Evolutionary conservation across 2,329 filamentous ascomycete species (phyloP), one percentile per base, ranked within the genome.

Genomic region (Daldinia sp.): DNA sequence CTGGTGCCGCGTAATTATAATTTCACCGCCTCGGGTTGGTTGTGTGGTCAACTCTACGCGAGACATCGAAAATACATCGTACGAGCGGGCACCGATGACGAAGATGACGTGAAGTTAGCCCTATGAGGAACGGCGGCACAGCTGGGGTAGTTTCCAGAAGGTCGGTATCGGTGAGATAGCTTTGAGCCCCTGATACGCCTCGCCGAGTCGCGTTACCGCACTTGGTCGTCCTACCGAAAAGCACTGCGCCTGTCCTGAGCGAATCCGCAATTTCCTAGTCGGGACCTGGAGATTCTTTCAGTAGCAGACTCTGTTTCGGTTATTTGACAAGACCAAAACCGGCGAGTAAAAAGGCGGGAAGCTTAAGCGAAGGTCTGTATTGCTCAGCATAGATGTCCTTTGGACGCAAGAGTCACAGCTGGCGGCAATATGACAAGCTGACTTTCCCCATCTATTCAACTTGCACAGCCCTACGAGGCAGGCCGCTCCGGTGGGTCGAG

Each of bases 391-490:
- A 13, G 25, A 49, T 19, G 37, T 29, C 25, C 10, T 23, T n/a
- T 17, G 29, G 25, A 47, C 17, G 23, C 48, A 39, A 27, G 47
- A 30, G 23, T 30, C 15, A 43, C 41, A 49, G 55, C 51, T 60
- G 21, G 55, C 48, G 48, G 43, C 34, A 5, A 17, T 10, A 25
- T n/a, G 27, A 8, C 45, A 23, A 9, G 45, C 45, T 48, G 27
- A 48, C 25, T 11, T n/a, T 25, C 9, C 29, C 17, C n/a, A 32
- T 27, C 8, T 32, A 25, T 15, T 30, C 6, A 25, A 52, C 47
- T 29, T 23, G 37, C 34, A 34, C 48, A 67, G 64, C 64, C 64
- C 62, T 67, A 67, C 45, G 21, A 59, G 55, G 64, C 58, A 23
- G 39, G 29, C 15, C 4, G 15, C 61, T 54, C 47, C 21, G 47